Conservation (phyloP, 1,284 basidiomycete genomes). For the Inonotus hispidus region DNA sequence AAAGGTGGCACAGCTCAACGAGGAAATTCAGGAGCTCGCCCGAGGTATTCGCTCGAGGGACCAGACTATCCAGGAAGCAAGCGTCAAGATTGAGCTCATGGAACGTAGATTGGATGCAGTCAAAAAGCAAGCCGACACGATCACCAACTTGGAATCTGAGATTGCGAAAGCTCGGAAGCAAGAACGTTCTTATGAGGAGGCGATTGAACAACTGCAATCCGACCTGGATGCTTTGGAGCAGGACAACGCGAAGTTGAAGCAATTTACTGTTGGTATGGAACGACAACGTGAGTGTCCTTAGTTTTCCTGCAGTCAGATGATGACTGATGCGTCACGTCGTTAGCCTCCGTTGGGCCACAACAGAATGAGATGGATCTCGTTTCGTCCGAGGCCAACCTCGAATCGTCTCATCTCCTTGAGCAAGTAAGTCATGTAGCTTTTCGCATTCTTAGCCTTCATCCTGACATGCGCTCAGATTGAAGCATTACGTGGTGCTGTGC, state of each 20-base stretch:
- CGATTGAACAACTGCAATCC: constrained; percentile 86
- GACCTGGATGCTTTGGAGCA: constrained; percentile 85
- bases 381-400: constrained; percentile 65
- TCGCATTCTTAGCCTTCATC: constrained; percentile 9
- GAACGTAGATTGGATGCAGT: constrained; percentile 87
- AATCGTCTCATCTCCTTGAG: constrained; percentile 80
- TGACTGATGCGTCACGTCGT: neutral
- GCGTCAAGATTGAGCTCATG: constrained; percentile 92
- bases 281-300: constrained; percentile 47
- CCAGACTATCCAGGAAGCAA: constrained; percentile 82
- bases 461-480: constrained; percentile 57
- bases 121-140: constrained; percentile 83
- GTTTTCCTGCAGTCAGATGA: constrained; percentile 16
- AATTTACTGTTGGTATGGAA: constrained; percentile 55
- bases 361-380: constrained; percentile 55
- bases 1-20: constrained; percentile 78
- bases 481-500: constrained; percentile 82
- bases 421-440: constrained; percentile 47
- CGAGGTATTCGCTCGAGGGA: constrained; percentile 84
- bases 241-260: constrained; percentile 81
- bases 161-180: constrained; percentile 79
- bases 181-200: constrained; percentile 86
- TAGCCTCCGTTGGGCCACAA: constrained; percentile 36
- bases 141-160: constrained; percentile 77
- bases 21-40: constrained; percentile 84